phyloP scores from a whole-genome alignment of 352 stramenopile genomes.

The Phytopythium litorale region DNA sequence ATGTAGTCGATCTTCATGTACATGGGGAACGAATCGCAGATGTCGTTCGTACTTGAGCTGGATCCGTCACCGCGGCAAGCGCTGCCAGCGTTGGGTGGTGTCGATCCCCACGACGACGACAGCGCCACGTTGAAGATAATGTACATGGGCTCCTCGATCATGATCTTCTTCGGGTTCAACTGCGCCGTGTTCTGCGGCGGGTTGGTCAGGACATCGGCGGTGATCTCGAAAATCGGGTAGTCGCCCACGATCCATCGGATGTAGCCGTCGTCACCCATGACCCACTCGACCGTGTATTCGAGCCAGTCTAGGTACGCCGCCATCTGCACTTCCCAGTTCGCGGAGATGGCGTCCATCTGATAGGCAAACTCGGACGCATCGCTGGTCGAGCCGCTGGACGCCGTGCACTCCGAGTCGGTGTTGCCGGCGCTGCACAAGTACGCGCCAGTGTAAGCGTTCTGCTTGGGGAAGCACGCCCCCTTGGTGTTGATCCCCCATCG shows the following conservation, averaged over 20 bases:
- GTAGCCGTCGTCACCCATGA: conserved; percentile 38
- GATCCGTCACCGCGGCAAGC: conserved; percentile 27
- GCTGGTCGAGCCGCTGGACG: conserved; percentile 20
- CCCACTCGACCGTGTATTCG: conserved; percentile 55
- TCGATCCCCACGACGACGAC: conserved; percentile 69
- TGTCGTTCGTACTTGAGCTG: conserved; percentile 25
- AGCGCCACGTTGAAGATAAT: conserved; percentile 91
- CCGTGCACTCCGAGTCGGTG: conserved; percentile 18
- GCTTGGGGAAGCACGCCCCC: conserved; percentile 40
- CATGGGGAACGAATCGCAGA: conserved; percentile 57
- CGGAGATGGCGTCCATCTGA: conserved; percentile 91
- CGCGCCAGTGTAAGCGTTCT: conserved; percentile 45
- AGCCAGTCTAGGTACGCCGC: conserved; percentile 76
- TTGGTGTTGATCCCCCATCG: conserved; percentile 47
- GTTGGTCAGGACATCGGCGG: conserved; percentile 45
- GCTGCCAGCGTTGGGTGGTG: conserved; percentile 33
- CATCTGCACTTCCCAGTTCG: conserved; percentile 77
- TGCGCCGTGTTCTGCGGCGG: conserved; percentile 33
- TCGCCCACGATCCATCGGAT: conserved; percentile 72
- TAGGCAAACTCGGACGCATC: conserved; percentile 33
- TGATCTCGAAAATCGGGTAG: conserved; percentile 85
- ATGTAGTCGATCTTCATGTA: conserved; percentile 33
- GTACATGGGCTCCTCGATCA: conserved; percentile 91
- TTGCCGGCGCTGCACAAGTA: conserved; percentile 50
- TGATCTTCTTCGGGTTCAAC: conserved; percentile 76